Evolutionary conservation across 352 stramenopile genomes (phyloP), one percentile per base, ranked within the genome.

Genomic region (Phytophthora citrophthora): DNA sequence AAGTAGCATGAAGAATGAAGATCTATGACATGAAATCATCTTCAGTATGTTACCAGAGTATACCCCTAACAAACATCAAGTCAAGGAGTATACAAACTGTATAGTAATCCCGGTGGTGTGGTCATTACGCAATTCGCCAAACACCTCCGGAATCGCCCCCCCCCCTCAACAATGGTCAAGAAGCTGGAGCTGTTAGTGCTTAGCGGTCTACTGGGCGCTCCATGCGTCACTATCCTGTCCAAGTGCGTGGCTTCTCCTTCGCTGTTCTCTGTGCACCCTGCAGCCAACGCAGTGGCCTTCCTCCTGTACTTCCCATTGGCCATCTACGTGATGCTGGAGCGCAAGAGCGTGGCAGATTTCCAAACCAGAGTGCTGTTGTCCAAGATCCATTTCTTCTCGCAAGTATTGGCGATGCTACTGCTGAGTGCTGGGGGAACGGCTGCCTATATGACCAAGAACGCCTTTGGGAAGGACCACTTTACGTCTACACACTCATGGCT

Each of bases 401-500:
- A 90, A 54, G 23, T 78, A 41, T 46, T 87, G 24, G 76, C 78
- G 24, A 76, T 91, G 54, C 23, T 81, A 18, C 49, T 74, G 20
- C 79, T 91, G 49, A 69, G 47, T 27, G 53, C 27, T 1, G 83
- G 72, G 8, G 83, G 83, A 23, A 61, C 64, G 9, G 72, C 69
- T 3, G 77, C 74, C 3, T 91, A 76, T 60, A 54, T 85, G 62
- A 85, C 74, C 61, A 91, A 91, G 63, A 79, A 89, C 18, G 64
- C 76, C 26, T 71, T 66, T 39, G 72, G 66, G 34, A 91, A 90
- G 56, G 64, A 81, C 10, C 83, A 91, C 51, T 88, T 91, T 47
- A 86, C 77, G 44, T 86, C 78, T 15, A 81, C 72, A n/a, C 83
- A 91, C 71, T 91, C 83, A 60, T 91, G 83, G 83, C 48, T 88